Conservation (phyloP, 2,329 filamentous ascomycete species). For the Pseudohalonectria lignicola region DNA sequence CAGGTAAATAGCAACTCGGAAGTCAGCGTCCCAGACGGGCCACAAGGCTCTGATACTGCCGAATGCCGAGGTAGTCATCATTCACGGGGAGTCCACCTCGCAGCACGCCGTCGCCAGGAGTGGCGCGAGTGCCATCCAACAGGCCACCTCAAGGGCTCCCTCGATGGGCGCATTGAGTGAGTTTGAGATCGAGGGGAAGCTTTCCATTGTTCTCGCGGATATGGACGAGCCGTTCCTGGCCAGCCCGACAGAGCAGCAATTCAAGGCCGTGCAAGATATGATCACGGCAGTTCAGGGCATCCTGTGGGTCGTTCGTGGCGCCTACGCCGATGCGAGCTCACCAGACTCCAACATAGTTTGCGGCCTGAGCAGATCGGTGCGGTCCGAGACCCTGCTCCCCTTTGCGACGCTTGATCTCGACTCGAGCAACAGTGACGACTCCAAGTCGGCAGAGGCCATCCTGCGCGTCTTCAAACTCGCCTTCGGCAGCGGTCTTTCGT, state of each 20-base stretch:
- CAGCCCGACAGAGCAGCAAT: constrained; percentile 23
- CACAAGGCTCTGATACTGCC: constrained; percentile 7
- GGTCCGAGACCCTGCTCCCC: constrained; percentile 26
- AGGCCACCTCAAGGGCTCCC: constrained; percentile 20
- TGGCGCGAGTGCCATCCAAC: constrained; percentile 20
- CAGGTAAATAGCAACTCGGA: not conserved
- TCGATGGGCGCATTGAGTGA: constrained; percentile 18
- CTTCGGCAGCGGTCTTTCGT: constrained; percentile 1
- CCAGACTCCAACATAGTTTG: constrained; percentile 31
- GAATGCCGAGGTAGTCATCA: constrained; percentile 24
- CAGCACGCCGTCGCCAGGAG: constrained; percentile 20
- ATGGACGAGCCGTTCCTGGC: constrained; percentile 31
- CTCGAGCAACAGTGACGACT: constrained; percentile 8
- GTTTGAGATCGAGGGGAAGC: constrained; percentile 21
- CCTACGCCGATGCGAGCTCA: constrained; percentile 21
- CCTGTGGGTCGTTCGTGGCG: constrained; percentile 28
- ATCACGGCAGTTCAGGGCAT: constrained; percentile 22
- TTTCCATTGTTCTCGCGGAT: constrained; percentile 31
- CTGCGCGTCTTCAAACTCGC: constrained; percentile 1
- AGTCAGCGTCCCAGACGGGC: constrained; percentile 1
- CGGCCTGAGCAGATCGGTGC: constrained; percentile 31
- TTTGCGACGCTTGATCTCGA: constrained; percentile 21
- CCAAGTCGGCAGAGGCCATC: constrained; percentile 1
- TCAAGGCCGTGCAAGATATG: constrained; percentile 23
- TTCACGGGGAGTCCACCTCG: constrained; percentile 22